Percentiles rank a stretch among this genome's conserved stretches.
Conservation (phyloP, 352 stramenopile genomes). For the Globisporangium emineosum region DNA sequence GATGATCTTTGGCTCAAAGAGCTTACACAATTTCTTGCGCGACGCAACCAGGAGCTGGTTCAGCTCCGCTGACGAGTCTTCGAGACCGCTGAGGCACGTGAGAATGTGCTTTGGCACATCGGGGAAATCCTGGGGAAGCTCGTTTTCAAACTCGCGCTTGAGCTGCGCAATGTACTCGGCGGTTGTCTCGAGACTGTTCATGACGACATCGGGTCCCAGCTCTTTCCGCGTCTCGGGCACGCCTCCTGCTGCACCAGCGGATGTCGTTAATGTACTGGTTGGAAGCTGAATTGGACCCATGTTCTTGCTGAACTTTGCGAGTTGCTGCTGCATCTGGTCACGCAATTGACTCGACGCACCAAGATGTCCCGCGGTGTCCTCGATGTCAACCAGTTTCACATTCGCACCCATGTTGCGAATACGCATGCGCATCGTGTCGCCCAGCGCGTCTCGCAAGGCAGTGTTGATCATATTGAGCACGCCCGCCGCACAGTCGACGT, state of each 20-base stretch:
- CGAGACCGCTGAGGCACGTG: constrained; percentile 66
- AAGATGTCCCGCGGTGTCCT: constrained; percentile 44
- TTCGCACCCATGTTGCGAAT: constrained; percentile 71
- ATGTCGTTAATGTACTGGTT: constrained; percentile 1
- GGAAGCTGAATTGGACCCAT: constrained; percentile 50
- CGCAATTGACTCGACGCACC: constrained; percentile 68
- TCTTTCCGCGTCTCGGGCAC: constrained; percentile 50
- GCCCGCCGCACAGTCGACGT: constrained; percentile 75
- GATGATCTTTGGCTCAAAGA: constrained; percentile 74
- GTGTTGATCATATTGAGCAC: constrained; percentile 88
- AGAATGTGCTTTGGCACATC: constrained; percentile 72
- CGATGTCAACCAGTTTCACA: constrained; percentile 61
- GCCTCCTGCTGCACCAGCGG: constrained; percentile 15
- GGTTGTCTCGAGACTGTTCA: constrained; percentile 80
- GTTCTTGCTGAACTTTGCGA: constrained; percentile 86
- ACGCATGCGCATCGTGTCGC: constrained; percentile 74
- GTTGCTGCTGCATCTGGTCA: constrained; percentile 82
- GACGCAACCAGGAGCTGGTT: constrained; percentile 61
- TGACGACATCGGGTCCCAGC: constrained; percentile 64
- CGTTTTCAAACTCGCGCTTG: constrained; percentile 68
- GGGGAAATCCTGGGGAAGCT: constrained; percentile 68
- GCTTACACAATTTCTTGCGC: constrained; percentile 72
- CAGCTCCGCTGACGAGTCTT: constrained; percentile 70
- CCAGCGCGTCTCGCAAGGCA: constrained; percentile 68
- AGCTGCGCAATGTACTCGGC: constrained; percentile 80